These are phyloP conservation scores for Urostyla sp. DNA, from an alignment of 73 alveolate species.

Conservation along the genomic window DNA sequence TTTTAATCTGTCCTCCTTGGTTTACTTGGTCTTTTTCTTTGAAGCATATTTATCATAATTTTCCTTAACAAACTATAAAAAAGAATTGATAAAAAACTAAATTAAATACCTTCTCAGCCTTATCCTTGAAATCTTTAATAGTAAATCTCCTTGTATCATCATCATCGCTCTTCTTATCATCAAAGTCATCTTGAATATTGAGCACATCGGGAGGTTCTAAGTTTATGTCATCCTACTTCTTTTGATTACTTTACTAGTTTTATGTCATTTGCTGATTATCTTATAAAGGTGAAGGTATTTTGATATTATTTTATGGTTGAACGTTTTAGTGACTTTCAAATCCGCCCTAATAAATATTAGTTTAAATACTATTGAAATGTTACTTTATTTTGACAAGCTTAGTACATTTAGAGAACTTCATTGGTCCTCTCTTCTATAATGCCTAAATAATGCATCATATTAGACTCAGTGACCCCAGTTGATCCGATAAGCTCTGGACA, in stretches of 20 bases:
- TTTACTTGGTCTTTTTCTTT: conserved; percentile 32
- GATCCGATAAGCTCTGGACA: conserved; percentile 66
- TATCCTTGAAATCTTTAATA: conserved; percentile 41
- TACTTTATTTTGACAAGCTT: conserved; percentile 62
- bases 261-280: neutral
- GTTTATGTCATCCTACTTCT: conserved; percentile 18
- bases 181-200: conserved; percentile 13
- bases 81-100: too few relatives aligned
- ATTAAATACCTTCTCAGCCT: conserved; percentile 52
- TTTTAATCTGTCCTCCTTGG: too few relatives aligned
- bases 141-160: conserved; percentile 56
- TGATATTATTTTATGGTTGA: too few relatives aligned
- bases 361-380: neutral
- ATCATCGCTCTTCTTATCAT: conserved; percentile 7
- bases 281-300: too few relatives aligned
- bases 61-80: conserved; percentile 41
- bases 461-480: conserved; percentile 75
- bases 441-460: conserved; percentile 81
- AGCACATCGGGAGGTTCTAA: conserved; percentile 40
- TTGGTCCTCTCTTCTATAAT: conserved; percentile 76
- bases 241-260: neutral
- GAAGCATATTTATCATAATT: conserved; percentile 52
- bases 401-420: conserved; percentile 78
- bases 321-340: neutral
- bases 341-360: neutral